Evolutionary conservation across 805 yeast genomes (phyloP), one percentile per base, ranked within the genome.

Genomic region (Barnettozyma botsteinii): DNA sequence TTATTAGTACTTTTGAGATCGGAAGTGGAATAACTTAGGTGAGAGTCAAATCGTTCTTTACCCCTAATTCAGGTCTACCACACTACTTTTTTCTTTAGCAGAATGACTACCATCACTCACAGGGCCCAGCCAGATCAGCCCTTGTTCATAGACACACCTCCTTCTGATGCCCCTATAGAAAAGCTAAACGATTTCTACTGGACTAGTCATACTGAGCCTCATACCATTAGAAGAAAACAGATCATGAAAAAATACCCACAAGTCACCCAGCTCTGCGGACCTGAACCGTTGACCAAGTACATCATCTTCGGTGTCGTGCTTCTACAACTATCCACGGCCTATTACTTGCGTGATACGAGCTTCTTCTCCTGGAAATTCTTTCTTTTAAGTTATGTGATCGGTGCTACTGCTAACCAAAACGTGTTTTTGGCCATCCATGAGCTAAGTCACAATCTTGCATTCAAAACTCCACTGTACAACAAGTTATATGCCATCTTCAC

Each of bases 401-500:
- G 96, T 3, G 96, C 93, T 13, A 85, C 95, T 8, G 74, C 85
- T 40, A 81, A 79, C 57, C 95, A 89, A 56, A 88, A 89, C 53
- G 62, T 84, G 30, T 88, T 87, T 56, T 67, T 88, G 47, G 91
- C 94, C 21, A 86, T 88, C 50, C 97, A 88, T 62, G 97, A 88
- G 59, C 67, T 87, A 38, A 77, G 82, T 27, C 97, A 88, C 61
- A 88, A 88, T 57, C 67, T 88, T 39, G 85, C 85, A 3, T 88
- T 88, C 72, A 83, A 76, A 51, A 77, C 73, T 48, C 94, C 96
- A 0, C 31, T 85, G 2, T 75, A 79, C 59, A 88, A 88, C 63
- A 80, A 85, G 57, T 56, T 87, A 19, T 87, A 81, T 54, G 75
- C 93, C 31, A 81, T 87, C 9, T 66, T 85, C 48, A 73, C 87